Base-by-base conservation (phyloP, 2,329 filamentous ascomycete genomes). In the Botryotinia calthae region DNA sequence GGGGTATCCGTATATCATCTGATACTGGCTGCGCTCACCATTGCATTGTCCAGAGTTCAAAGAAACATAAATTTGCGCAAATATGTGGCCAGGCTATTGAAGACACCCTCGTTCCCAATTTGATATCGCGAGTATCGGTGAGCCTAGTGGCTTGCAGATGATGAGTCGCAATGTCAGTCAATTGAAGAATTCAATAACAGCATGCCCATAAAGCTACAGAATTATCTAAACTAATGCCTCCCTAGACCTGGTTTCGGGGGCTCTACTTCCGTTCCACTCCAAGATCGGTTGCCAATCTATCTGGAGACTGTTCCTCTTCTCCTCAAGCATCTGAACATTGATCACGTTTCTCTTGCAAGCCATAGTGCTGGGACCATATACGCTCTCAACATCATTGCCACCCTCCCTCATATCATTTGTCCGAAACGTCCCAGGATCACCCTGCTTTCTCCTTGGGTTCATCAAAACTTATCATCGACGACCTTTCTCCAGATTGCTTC, bases 331-430 rank as follows among this genome's bases (percentile, higher is more conserved):
- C 79, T 86, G 8, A 65, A 77, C 0, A 81, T 59, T 64, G 72
- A 79, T 71, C 80, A 83, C 72, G 81, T 85, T 28, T 78, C 76
- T n/a, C 74, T 85, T 0, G 77, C 82, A 1, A 78, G 81, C 28
- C 84, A 86, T 73, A 82, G 80, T 34, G 81, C 82, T 0, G 84
- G 84, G 2, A 83, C 83, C 0, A 78, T 85, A 2, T 85, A 84
- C 73, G 74, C 81, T 6, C 77, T 86, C 37, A 85, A 85, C 71
- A 82, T 83, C 7, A 76, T 85, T 28, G 76, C 76, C 46, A 75
- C 79, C 12, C 77, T 68, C 79, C 46, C 82, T 80, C 8, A 67
- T 79, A 9, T 75, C 84, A 31, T 78, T 85, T 28, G 75, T 59
- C 34, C 73, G 8, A 31, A n/a, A 3, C 56, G 34, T 2, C 44